Base-by-base conservation (phyloP, 345 rosid genomes). In the Mallotus nudiflorus region DNA sequence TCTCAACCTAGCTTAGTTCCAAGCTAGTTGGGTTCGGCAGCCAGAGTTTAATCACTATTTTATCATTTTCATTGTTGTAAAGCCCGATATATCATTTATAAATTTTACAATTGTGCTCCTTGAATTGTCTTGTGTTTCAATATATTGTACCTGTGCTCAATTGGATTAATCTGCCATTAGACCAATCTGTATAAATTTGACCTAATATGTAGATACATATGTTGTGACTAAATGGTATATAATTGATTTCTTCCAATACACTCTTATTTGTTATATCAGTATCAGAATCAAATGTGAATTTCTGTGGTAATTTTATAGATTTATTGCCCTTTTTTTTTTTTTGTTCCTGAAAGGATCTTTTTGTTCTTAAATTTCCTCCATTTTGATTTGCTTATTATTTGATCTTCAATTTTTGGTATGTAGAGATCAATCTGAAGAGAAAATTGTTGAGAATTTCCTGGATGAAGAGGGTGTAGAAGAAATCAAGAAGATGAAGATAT, bases 391-490 rank as follows among this genome's bases (percentile, higher is more conserved):
- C 18, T 50, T 0, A 31, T 25, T 9, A 53, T 66, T 10, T 53
- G 6, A 29, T 29, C 51, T 27, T 10, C 22, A 18, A 4, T 1
- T 62, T 66, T 74, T 71, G 67, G 58, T 45, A 58, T 70, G 71
- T 65, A 90, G 94, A 66, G 91, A 89, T 73, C 89, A 87, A 66
- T 85, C 85, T 0, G 86, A 91, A 75, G 89, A 81, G 54, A 89
- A 82, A 66, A 75, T 87, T 72, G 90, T 87, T 33, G 91, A 89
- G 81, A 86, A 87, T 40, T 93, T 93, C 77, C 90, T 93, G 55
- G 88, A 84, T 68, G 88, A 87, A 65, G 88, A 85, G 68, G 86
- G 85, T 55, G 25, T 88, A 22, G 88, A 87, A 59, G 89, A 87
- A 69, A 68, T 73, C 82, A 85, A 83, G 73, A 91, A 83, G 83